Conservation (phyloP, 768 basidiomycete species). For the Sporobolomyces pararoseus region DNA sequence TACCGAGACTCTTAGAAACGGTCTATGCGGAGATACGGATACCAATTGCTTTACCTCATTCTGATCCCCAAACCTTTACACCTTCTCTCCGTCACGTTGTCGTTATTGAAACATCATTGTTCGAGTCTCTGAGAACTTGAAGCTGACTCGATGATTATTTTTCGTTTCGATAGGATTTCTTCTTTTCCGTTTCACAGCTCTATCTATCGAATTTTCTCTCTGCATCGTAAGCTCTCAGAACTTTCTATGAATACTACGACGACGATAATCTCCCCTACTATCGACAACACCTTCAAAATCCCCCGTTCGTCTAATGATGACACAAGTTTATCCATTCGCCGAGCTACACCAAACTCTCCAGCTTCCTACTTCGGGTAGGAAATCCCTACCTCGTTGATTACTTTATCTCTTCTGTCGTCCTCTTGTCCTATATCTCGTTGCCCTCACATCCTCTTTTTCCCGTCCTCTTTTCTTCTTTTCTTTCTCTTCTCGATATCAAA, state of each 20-base stretch:
- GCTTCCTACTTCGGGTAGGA: no score
- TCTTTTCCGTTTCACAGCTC: not conserved
- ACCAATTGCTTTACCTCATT: conserved; percentile 26
- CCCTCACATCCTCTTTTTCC: not conserved
- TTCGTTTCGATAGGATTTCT: not conserved
- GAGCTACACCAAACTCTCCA: conserved; percentile 17
- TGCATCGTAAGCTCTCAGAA: no score
- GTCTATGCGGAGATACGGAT: conserved; percentile 15
- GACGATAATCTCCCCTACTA: not conserved
- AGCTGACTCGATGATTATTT: no score
- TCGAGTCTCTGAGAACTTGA: no score
- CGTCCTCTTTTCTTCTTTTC: no score
- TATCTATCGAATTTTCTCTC: no score
- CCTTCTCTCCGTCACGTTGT: not conserved
- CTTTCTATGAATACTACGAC: no score
- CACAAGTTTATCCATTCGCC: conserved; percentile 24
- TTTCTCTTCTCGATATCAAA: no score
- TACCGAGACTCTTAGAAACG: conserved; percentile 17
- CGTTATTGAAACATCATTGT: no score
- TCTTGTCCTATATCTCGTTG: not conserved
- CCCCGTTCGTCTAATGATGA: conserved; percentile 16
- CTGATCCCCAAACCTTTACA: conserved; percentile 8
- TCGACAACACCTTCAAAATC: no score
- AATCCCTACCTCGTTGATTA: no score
- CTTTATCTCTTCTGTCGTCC: no score